Evolutionary conservation across 2,329 filamentous ascomycete genomes (phyloP).

Genomic region (Alternaria sp.): DNA sequence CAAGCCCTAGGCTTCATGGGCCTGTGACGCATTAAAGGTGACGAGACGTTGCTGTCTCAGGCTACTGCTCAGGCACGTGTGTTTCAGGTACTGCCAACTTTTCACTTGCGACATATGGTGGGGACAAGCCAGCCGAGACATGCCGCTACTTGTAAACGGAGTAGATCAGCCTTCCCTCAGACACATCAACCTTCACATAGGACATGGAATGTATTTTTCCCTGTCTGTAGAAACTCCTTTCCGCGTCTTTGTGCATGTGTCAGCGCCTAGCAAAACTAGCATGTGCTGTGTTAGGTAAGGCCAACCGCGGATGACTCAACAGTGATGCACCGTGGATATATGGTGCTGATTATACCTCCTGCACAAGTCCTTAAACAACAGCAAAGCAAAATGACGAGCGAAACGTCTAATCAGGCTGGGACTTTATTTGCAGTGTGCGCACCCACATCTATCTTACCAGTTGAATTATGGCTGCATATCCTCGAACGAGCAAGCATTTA

Average conservation of each 20-base stretch:
- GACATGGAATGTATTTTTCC: neutral
- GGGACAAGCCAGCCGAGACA: neutral
- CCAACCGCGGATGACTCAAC: too few relatives aligned
- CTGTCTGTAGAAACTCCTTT: neutral
- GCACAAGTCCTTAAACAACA: too few relatives aligned
- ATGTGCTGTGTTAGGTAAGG: too few relatives aligned
- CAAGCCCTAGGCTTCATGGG: neutral
- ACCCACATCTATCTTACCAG: constrained; percentile 11
- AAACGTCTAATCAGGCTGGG: too few relatives aligned
- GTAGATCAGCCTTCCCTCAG: neutral
- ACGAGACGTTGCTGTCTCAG: constrained; percentile 28
- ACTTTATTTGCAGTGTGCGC: too few relatives aligned
- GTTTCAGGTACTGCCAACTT: constrained; percentile 2
- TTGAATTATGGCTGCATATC: constrained; percentile 32
- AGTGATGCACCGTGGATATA: too few relatives aligned
- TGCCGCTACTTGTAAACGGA: neutral
- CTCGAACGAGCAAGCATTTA: constrained; percentile 13
- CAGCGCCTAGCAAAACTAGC: too few relatives aligned
- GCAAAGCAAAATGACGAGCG: too few relatives aligned
- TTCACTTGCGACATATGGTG: neutral
- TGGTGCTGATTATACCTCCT: too few relatives aligned
- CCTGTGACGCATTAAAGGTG: constrained; percentile 6
- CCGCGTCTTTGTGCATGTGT: neutral
- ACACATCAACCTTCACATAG: neutral
- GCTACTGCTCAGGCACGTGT: constrained; percentile 19